Conservation (phyloP, 1,284 basidiomycete genomes). For the Ganoderma boninense region DNA sequence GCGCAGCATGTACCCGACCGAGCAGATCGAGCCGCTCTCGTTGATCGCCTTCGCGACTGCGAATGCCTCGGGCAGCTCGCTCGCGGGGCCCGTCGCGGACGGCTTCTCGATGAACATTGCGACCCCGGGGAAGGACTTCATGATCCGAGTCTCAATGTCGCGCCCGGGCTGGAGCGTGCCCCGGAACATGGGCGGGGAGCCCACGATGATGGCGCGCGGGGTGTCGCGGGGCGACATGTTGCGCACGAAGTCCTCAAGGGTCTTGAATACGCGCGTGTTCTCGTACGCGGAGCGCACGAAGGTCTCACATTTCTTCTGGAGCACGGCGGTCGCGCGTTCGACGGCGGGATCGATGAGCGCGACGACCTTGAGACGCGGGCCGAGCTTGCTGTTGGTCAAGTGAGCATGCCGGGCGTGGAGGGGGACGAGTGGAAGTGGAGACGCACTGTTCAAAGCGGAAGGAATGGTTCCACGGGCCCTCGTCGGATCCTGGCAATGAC, state of each 20-base stretch:
- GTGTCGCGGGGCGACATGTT: slow-evolving; percentile 68
- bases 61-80: slow-evolving; percentile 75
- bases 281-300: slow-evolving; percentile 96
- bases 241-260: slow-evolving; percentile 87
- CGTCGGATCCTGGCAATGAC: slow-evolving; percentile 69
- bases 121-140: slow-evolving; percentile 89
- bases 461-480: slow-evolving; percentile 94
- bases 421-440: background rate
- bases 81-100: slow-evolving; percentile 83
- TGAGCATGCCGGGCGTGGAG: slow-evolving; percentile 22
- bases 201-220: slow-evolving; percentile 86
- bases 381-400: slow-evolving; percentile 80
- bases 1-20: slow-evolving; percentile 94
- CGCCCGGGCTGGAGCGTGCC: slow-evolving; percentile 81
- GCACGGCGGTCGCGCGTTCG: slow-evolving; percentile 82
- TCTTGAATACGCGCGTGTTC: slow-evolving; percentile 89
- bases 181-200: slow-evolving; percentile 94
- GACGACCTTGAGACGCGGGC: slow-evolving; percentile 94
- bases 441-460: slow-evolving; percentile 92
- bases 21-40: slow-evolving; percentile 81
- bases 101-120: slow-evolving; percentile 98
- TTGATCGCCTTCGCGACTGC: slow-evolving; percentile 73
- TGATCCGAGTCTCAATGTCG: slow-evolving; percentile 91
- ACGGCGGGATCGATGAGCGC: slow-evolving; percentile 93
- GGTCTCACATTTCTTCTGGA: slow-evolving; percentile 91